These are phyloP conservation scores for Globisporangium acanthophoron DNA, from an alignment of 352 stramenopile species.

Conservation along the genomic window DNA sequence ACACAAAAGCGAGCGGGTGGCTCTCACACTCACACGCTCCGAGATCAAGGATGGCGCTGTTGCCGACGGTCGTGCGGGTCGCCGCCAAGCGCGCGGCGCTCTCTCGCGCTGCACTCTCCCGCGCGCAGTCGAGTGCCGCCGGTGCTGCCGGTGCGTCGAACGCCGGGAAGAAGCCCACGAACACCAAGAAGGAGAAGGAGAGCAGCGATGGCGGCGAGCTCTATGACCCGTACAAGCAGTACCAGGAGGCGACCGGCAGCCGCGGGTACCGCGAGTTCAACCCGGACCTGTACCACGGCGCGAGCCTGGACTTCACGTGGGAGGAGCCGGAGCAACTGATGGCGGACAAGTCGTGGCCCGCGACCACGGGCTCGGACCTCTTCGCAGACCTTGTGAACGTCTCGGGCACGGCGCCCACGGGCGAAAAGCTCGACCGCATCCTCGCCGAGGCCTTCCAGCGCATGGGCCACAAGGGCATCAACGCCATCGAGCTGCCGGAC, in stretches of 20 bases:
- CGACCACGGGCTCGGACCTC: conserved; percentile 70
- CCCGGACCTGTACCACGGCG: conserved; percentile 48
- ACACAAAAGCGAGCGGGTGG: neutral
- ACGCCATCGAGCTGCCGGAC: conserved; percentile 64
- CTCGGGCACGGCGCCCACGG: conserved; percentile 35
- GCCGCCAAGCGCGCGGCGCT: conserved; percentile 22
- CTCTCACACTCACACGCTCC: neutral
- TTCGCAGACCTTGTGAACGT: conserved; percentile 84
- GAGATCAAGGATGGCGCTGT: conserved; percentile 11
- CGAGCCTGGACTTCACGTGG: conserved; percentile 60
- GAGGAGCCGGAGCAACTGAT: conserved; percentile 76
- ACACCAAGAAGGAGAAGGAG: conserved; percentile 15
- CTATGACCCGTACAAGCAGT: conserved; percentile 82
- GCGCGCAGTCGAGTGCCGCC: conserved; percentile 9
- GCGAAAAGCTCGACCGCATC: conserved; percentile 66
- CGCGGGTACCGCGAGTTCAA: conserved; percentile 80
- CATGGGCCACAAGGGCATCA: conserved; percentile 69
- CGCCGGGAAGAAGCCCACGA: neutral
- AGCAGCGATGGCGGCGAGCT: conserved; percentile 25
- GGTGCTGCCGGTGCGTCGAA: neutral
- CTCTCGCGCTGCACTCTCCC: conserved; percentile 9
- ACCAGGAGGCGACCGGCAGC: conserved; percentile 64
- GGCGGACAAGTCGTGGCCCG: conserved; percentile 86
- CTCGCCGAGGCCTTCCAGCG: conserved; percentile 68
- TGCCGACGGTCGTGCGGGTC: conserved; percentile 38